Percentiles rank a stretch among this genome's conserved stretches.
Evolutionary conservation across 148 eudicot species (phyloP).

Genomic region (Euryodendron excelsum): DNA sequence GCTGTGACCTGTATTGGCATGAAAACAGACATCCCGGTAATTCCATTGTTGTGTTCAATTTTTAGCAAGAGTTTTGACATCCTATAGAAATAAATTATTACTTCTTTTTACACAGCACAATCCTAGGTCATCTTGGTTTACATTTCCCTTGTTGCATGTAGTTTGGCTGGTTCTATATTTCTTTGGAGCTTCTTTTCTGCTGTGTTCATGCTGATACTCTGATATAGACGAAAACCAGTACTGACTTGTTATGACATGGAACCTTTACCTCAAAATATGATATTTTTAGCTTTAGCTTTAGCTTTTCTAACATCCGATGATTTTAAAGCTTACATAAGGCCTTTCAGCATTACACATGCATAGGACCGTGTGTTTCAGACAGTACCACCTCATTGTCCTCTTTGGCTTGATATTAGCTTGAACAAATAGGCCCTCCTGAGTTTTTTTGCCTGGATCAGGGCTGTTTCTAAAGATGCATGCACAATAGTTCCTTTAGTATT

Average conservation of each 20-base stretch:
- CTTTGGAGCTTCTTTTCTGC: neutral
- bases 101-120: conserved; percentile 3
- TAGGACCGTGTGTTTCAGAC: neutral
- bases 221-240: neutral
- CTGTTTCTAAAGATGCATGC: conserved; percentile 1
- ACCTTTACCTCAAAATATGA: neutral
- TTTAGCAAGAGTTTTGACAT: neutral
- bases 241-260: neutral
- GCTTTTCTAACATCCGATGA: neutral
- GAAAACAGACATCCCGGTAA: conserved; percentile 98
- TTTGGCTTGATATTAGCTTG: conserved; percentile 11
- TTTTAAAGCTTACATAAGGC: neutral
- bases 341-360: conserved; percentile 9
- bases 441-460: conserved; percentile 8
- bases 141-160: neutral
- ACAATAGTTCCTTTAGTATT: neutral
- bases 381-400: conserved; percentile 11
- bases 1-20: conserved; percentile 97
- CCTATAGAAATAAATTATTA: conserved; percentile 21
- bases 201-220: neutral
- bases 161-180: neutral
- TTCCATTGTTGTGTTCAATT: neutral
- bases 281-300: neutral
- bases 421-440: conserved; percentile 12
- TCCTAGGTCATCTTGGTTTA: neutral